Evolutionary conservation across 1,284 basidiomycete genomes (phyloP).

Genomic region (Vanrija pseudolonga): DNA sequence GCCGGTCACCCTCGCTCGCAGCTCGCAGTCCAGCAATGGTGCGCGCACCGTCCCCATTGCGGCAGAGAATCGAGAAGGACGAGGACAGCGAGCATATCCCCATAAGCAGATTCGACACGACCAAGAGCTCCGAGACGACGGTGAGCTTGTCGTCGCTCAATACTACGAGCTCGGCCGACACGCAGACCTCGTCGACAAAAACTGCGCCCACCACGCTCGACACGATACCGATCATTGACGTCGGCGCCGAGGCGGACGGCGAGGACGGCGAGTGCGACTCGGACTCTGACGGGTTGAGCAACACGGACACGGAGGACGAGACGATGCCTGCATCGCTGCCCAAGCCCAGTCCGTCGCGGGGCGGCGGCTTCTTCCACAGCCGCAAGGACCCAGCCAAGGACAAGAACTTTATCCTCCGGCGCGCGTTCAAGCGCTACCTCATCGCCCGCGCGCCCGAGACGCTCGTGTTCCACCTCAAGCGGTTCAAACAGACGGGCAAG

Average conservation of each 20-base stretch:
- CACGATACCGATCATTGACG: too few species aligned
- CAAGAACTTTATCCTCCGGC: conserved; percentile 60
- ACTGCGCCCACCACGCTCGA: not conserved
- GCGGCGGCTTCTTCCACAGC: conserved; percentile 2
- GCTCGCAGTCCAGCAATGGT: conserved; percentile 3
- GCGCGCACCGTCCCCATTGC: conserved; percentile 37
- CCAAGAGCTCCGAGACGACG: too few species aligned
- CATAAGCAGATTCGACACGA: too few species aligned
- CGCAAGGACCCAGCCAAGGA: conserved; percentile 11
- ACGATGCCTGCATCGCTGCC: conserved; percentile 10
- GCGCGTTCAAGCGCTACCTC: conserved; percentile 90
- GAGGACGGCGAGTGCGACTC: conserved; percentile 1
- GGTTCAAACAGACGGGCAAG: conserved; percentile 70
- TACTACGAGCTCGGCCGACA: not conserved
- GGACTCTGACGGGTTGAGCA: conserved; percentile 36
- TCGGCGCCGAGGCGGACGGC: not conserved
- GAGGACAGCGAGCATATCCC: too few species aligned
- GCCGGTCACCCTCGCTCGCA: not conserved
- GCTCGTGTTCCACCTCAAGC: conserved; percentile 86
- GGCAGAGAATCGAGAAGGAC: conserved; percentile 9
- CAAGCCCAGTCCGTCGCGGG: not conserved
- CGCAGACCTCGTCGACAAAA: not conserved
- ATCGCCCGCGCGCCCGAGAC: conserved; percentile 81
- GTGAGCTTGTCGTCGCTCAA: not conserved
- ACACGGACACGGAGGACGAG: conserved; percentile 37